Base-by-base conservation (phyloP, 1,284 basidiomycete species). In the Amylostereum chailletii region DNA sequence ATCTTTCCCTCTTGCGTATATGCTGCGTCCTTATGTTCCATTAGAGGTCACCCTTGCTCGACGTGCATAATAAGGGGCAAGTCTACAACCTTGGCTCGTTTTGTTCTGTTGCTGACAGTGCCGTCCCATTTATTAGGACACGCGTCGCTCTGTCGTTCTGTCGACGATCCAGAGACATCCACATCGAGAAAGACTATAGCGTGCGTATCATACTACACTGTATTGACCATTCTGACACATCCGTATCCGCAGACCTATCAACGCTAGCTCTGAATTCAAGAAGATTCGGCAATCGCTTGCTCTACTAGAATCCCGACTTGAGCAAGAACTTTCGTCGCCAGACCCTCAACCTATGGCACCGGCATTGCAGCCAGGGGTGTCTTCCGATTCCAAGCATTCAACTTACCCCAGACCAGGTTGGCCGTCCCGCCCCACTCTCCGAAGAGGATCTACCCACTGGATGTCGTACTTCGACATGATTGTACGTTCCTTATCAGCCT, bases 11-110 rank as follows among this genome's bases (percentile, higher is more conserved):
- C 33, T 34, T 41, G 26, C 26, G 30, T 31, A 4, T 50, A 41
- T 9, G 46, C 57, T 54, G 60, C 59, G 45, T 57, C 55, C 34
- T 48, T 48, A 42, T 62, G 57, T 58, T 60, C 27, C 1, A 8
- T 33, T 62, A 89, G 87, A 65, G 87, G 86, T 57, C 80, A 86
- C 5, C 86, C 86, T 8, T 90, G 86, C 60, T 90, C 86, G 3
- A 88, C 86, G 32, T 90, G 86, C 60, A 84, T 90, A 42, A 71
- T 90, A 55, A 72, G 86, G 69, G 85, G 85, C 79, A 52, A 55
- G 61, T 58, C 41, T 33, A 42, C 46, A 5, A 39, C 36, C 11
- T 34, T 34, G 2, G n/a, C 29, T 37, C 36, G 33, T 19, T 19
- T 40, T 10, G 1, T 8, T 26, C 26, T 49, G 41, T 3, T 50